A percentile compares a stretch with the other conserved stretches of the same genome.
Conservation (phyloP, 2,329 filamentous ascomycete species). For the Trematosphaeria pertusa region DNA sequence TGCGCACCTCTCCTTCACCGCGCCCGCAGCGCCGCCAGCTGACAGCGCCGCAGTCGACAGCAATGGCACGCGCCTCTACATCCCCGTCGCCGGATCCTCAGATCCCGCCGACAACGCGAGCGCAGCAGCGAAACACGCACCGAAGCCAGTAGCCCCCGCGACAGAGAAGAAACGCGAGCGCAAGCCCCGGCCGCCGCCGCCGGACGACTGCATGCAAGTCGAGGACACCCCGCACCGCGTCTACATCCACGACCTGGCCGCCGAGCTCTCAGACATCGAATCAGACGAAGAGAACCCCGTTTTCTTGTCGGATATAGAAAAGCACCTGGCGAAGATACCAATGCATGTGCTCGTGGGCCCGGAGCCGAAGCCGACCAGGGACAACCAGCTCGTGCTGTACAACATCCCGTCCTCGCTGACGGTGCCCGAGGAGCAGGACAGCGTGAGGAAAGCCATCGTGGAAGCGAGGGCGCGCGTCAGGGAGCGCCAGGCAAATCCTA, state of each 20-base stretch:
- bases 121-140: slow-evolving; percentile 14
- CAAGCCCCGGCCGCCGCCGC: slow-evolving; percentile 28
- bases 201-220: slow-evolving; percentile 75
- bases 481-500: slow-evolving; percentile 59
- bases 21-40: slow-evolving; percentile 9
- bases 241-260: slow-evolving; percentile 90
- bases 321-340: slow-evolving; percentile 75
- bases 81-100: slow-evolving; percentile 58
- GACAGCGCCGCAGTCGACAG: slow-evolving; percentile 57
- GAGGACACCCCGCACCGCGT: slow-evolving; percentile 88
- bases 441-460: slow-evolving; percentile 81
- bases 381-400: slow-evolving; percentile 81
- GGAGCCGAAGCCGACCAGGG: slow-evolving; percentile 51
- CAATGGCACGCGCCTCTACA: slow-evolving; percentile 71
- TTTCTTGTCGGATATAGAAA: slow-evolving; percentile 86
- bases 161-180: slow-evolving; percentile 13
- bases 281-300: slow-evolving; percentile 69
- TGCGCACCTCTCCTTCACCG: slow-evolving; percentile 50
- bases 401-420: slow-evolving; percentile 77
- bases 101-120: slow-evolving; percentile 19
- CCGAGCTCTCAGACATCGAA: slow-evolving; percentile 77
- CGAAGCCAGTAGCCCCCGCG: slow-evolving; percentile 5
- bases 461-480: slow-evolving; percentile 75
- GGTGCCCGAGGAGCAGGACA: slow-evolving; percentile 73
- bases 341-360: slow-evolving; percentile 66